A percentile compares a stretch with the other conserved stretches of the same genome.
Evolutionary conservation across 768 basidiomycete species (phyloP).

Genomic region (Daedaleopsis nitida): DNA sequence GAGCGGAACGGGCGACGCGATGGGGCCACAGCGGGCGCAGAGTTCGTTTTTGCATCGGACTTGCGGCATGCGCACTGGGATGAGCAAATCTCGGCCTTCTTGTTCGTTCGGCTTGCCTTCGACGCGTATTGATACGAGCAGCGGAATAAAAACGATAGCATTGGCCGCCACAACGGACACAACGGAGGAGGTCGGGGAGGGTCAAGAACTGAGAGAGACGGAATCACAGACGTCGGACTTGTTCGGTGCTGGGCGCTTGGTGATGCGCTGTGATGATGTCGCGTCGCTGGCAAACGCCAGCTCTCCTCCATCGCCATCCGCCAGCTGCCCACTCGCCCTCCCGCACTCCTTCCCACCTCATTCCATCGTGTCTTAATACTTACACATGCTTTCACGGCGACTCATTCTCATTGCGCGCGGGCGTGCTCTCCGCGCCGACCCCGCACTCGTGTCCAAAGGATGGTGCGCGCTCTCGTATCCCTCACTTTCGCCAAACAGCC

Average conservation of each 20-base stretch:
- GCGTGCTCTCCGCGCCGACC: conserved; percentile 46
- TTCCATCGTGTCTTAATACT: conserved; percentile 6
- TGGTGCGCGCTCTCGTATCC: conserved; percentile 42
- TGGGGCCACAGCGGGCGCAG: neutral
- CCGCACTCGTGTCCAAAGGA: conserved; percentile 43
- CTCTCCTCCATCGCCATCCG: conserved; percentile 10
- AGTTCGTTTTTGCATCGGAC: too few species aligned
- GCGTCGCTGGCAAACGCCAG: conserved; percentile 16
- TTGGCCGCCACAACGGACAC: neutral
- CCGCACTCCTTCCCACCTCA: neutral
- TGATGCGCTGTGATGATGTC: conserved; percentile 15
- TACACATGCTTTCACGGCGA: conserved; percentile 72
- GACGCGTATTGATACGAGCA: neutral
- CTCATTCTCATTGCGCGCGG: conserved; percentile 66
- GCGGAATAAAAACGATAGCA: neutral
- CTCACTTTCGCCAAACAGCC: neutral
- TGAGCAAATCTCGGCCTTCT: too few species aligned
- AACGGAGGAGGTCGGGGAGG: neutral
- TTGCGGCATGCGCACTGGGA: too few species aligned
- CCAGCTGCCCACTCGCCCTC: neutral
- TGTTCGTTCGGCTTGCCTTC: too few species aligned
- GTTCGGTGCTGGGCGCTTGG: conserved; percentile 22
- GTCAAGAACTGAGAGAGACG: neutral
- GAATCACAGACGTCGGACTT: conserved; percentile 18
- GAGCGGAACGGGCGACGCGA: neutral